These are phyloP conservation scores for Neotropicomus parvogracilis DNA, from an alignment of 1,284 basidiomycete species.

Conservation along the genomic window DNA sequence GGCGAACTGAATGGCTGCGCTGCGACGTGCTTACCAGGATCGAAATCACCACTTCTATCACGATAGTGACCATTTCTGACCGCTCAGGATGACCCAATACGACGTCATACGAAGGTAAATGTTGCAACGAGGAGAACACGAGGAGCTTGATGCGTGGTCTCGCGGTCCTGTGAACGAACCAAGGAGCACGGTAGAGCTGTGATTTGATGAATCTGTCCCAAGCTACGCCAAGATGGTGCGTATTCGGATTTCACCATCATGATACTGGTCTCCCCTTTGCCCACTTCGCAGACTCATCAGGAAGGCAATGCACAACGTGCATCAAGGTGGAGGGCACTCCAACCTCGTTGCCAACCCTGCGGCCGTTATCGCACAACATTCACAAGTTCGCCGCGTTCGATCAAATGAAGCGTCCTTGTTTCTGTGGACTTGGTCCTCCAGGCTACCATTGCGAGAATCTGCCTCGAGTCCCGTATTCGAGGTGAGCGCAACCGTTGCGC, in stretches of 20 bases:
- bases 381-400: constrained; percentile 20
- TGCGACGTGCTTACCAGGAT: background rate
- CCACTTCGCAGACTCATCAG: background rate
- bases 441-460: constrained; percentile 5
- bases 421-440: constrained; percentile 1
- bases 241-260: too few relatives aligned
- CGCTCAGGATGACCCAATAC: constrained; percentile 3
- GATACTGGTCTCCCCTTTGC: background rate
- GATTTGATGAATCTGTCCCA: too few relatives aligned
- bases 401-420: constrained; percentile 7
- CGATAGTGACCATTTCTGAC: background rate
- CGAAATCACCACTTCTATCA: background rate
- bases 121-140: too few relatives aligned
- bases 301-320: constrained; percentile 9
- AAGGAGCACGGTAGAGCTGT: too few relatives aligned
- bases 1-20: too few relatives aligned
- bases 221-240: too few relatives aligned
- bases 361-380: background rate
- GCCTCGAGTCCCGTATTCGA: constrained; percentile 1
- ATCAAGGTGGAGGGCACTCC: background rate
- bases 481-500: constrained; percentile 1
- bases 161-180: too few relatives aligned
- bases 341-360: constrained; percentile 10
- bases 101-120: constrained; percentile 5
- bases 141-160: too few relatives aligned